These are phyloP conservation scores for Zizania palustris DNA, from an alignment of 202 grass and related monocot species.

Conservation along the genomic window DNA sequence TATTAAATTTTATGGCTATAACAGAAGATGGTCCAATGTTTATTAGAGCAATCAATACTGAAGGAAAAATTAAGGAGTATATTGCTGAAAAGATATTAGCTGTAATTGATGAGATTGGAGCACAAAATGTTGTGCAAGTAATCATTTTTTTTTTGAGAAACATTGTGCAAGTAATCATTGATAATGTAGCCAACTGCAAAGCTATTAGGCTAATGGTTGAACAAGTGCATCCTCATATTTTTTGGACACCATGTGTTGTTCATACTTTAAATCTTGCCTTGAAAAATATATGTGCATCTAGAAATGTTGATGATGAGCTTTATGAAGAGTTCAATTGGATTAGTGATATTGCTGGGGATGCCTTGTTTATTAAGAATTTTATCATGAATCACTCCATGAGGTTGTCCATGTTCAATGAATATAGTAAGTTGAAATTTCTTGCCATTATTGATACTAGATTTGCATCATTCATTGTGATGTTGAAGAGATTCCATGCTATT, in stretches of 20 bases:
- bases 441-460: too few species aligned
- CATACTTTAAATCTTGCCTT: slow-evolving; percentile 37
- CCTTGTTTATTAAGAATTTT: neutral
- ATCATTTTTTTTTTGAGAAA: too few species aligned
- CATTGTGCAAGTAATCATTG: slow-evolving; percentile 22
- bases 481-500: too few species aligned
- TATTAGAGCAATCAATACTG: neutral
- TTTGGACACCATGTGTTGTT: slow-evolving; percentile 18
- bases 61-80: neutral
- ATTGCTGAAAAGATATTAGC: slow-evolving; percentile 3
- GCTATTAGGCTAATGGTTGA: too few species aligned
- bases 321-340: slow-evolving; percentile 13
- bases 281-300: slow-evolving; percentile 36
- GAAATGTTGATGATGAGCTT: neutral
- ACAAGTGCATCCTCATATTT: neutral
- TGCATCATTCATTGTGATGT: too few species aligned
- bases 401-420: too few species aligned
- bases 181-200: neutral
- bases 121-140: slow-evolving; percentile 31
- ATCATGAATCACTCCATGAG: too few species aligned
- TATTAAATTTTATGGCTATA: neutral
- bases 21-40: slow-evolving; percentile 37
- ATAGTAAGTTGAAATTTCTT: too few species aligned
- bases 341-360: neutral
- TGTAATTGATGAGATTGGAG: slow-evolving; percentile 26